phyloP scores from a whole-genome alignment of 1,284 basidiomycete species.

The Rhodotorula sp. region DNA sequence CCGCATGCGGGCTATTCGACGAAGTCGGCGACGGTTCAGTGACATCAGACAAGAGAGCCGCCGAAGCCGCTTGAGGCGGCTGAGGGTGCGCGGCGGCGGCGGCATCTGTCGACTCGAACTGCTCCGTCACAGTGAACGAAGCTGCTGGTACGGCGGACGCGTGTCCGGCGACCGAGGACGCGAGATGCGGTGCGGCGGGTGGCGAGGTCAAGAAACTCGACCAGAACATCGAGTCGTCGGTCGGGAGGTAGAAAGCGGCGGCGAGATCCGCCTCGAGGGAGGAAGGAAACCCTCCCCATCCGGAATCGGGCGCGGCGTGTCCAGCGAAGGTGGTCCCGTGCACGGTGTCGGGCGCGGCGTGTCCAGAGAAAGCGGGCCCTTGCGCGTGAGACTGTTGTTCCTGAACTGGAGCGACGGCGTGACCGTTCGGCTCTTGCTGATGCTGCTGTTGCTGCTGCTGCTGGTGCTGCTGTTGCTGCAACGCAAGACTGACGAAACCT shows the following conservation, averaged over 20 bases:
- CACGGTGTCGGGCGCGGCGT: too few species aligned
- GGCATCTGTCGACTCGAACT: background rate
- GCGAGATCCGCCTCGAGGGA: slow-evolving; percentile 9
- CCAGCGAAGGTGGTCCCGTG: background rate
- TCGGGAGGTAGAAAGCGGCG: slow-evolving; percentile 14
- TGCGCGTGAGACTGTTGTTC: too few species aligned
- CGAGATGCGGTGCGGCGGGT: background rate
- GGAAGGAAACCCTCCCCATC: background rate
- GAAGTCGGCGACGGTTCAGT: background rate
- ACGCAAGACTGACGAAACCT: background rate
- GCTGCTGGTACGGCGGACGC: background rate
- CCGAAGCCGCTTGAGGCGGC: background rate
- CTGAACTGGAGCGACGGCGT: too few species aligned
- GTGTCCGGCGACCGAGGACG: background rate
- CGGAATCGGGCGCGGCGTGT: background rate
- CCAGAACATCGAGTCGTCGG: slow-evolving; percentile 17
- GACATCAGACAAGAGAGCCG: background rate
- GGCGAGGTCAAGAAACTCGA: slow-evolving; percentile 5
- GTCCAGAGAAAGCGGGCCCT: background rate
- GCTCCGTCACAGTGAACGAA: background rate
- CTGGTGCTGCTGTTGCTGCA: background rate
- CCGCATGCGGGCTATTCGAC: background rate
- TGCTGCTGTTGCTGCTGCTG: background rate
- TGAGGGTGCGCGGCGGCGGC: background rate
- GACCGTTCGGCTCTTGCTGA: background rate